Evolutionary conservation across 1,284 basidiomycete species (phyloP).

Genomic region (Rhodofomes roseus): DNA sequence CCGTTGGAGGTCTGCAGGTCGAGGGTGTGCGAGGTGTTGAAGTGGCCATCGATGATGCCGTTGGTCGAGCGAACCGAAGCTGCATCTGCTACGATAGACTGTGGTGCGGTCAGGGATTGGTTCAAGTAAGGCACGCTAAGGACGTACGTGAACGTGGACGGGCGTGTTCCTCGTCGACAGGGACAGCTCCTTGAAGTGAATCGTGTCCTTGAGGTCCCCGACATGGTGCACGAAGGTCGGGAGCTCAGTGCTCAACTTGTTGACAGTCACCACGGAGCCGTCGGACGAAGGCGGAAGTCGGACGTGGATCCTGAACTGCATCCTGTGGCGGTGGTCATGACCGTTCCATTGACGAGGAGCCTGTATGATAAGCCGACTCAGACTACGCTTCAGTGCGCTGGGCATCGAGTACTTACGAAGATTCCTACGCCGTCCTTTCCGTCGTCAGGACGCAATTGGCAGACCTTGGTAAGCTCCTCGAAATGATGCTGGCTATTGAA

Average conservation of each 20-base stretch:
- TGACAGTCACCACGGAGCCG: conserved; percentile 8
- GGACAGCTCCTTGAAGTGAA: conserved; percentile 15
- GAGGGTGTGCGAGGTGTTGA: conserved; percentile 32
- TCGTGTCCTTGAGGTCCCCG: conserved; percentile 12
- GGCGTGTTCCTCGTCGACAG: conserved; percentile 15
- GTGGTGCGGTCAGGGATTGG: neutral
- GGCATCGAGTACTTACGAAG: conserved; percentile 19
- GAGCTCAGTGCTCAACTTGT: conserved; percentile 19
- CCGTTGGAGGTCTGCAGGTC: conserved; percentile 33
- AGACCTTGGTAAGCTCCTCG: conserved; percentile 17
- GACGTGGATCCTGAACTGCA: conserved; percentile 17
- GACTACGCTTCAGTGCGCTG: too few species aligned
- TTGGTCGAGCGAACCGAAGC: conserved; percentile 24
- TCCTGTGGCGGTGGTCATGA: conserved; percentile 3
- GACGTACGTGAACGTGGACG: conserved; percentile 16
- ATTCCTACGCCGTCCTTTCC: conserved; percentile 21
- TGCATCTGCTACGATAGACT: conserved; percentile 32
- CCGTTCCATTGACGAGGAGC: too few species aligned
- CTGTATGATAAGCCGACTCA: too few species aligned
- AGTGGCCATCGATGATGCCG: conserved; percentile 36
- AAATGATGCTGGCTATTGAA: conserved; percentile 15
- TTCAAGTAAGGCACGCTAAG: neutral
- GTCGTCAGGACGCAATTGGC: conserved; percentile 16
- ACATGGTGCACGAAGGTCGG: conserved; percentile 20
- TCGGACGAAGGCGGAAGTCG: conserved; percentile 14